Evolutionary conservation across 2,329 filamentous ascomycete species (phyloP).

Genomic region (Emergomyces africanus): DNA sequence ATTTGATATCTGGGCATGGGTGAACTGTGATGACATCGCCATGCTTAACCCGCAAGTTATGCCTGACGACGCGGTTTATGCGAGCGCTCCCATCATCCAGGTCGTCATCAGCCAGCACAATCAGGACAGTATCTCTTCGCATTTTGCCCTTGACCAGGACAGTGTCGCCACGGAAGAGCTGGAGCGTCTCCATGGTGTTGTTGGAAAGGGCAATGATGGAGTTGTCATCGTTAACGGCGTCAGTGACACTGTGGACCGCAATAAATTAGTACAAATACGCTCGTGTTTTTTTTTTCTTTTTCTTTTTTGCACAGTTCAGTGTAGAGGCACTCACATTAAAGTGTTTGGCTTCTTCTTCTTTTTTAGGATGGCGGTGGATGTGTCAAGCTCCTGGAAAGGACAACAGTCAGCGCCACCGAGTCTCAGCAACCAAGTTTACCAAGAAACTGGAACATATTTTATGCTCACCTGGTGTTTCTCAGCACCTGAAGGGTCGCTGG

Average conservation of each 20-base stretch:
- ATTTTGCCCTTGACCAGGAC: slow-evolving; percentile 99
- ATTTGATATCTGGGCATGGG: slow-evolving; percentile 99
- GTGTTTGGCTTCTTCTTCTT: slow-evolving; percentile 99
- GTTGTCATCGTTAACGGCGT: slow-evolving; percentile 99
- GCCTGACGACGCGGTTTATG: slow-evolving; percentile 96
- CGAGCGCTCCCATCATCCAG: slow-evolving; percentile 93
- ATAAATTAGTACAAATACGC: slow-evolving; percentile 18
- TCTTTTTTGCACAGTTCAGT: background rate
- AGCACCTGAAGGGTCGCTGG: slow-evolving; percentile 76
- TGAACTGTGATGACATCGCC: slow-evolving; percentile 96
- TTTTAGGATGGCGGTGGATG: slow-evolving; percentile 91
- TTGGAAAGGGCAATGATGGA: slow-evolving; percentile 97
- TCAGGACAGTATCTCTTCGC: slow-evolving; percentile 96
- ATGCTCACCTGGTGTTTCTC: slow-evolving; percentile 67
- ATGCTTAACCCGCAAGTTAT: slow-evolving; percentile 97
- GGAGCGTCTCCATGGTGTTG: slow-evolving; percentile 96
- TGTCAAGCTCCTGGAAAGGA: slow-evolving; percentile 64
- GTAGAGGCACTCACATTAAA: slow-evolving; percentile 59
- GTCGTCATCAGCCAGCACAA: slow-evolving; percentile 94
- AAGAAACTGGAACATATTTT: background rate
- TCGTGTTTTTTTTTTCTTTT: too few species aligned
- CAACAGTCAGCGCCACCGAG: slow-evolving; percentile 14
- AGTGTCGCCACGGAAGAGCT: slow-evolving; percentile 97
- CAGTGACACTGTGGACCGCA: slow-evolving; percentile 61
- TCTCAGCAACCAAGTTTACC: slow-evolving; percentile 14